Conservation (phyloP, 148 eudicot genomes). For the Vaccinium myrtillus region DNA sequence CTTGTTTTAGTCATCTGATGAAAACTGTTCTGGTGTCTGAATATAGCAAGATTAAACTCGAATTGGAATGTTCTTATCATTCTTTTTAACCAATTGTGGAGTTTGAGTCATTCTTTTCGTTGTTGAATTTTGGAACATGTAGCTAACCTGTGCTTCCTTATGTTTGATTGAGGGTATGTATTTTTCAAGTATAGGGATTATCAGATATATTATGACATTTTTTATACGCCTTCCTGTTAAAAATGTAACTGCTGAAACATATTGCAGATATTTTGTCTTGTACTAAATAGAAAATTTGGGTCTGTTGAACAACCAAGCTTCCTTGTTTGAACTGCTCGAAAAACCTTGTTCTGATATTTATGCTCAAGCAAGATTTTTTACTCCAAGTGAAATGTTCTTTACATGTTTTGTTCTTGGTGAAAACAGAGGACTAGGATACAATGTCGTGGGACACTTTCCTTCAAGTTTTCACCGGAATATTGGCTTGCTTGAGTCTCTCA, state of each 20-base stretch:
- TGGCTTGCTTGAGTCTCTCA: slow-evolving; percentile 38
- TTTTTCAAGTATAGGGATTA: neutral
- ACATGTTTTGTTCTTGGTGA: neutral
- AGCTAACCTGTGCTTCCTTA: no score
- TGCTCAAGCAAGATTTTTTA: neutral
- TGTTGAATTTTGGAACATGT: no score
- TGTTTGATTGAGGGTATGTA: no score
- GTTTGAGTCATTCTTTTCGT: no score
- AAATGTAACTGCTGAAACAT: neutral
- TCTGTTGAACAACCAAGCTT: neutral
- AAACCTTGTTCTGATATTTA: neutral
- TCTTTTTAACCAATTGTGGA: no score
- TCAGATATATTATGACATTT: neutral
- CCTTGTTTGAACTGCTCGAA: neutral
- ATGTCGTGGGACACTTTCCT: slow-evolving; percentile 38
- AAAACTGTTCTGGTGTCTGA: no score
- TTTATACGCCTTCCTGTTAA: neutral
- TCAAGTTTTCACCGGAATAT: slow-evolving; percentile 37
- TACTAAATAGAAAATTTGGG: neutral
- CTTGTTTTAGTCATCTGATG: no score
- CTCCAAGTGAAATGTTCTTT: neutral
- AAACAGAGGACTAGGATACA: slow-evolving; percentile 21
- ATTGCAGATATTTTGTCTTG: neutral
- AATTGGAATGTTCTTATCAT: no score
- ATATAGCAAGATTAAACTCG: no score